Base-by-base conservation (phyloP, 495 filamentous ascomycete species). In the Xylaria cubensis region DNA sequence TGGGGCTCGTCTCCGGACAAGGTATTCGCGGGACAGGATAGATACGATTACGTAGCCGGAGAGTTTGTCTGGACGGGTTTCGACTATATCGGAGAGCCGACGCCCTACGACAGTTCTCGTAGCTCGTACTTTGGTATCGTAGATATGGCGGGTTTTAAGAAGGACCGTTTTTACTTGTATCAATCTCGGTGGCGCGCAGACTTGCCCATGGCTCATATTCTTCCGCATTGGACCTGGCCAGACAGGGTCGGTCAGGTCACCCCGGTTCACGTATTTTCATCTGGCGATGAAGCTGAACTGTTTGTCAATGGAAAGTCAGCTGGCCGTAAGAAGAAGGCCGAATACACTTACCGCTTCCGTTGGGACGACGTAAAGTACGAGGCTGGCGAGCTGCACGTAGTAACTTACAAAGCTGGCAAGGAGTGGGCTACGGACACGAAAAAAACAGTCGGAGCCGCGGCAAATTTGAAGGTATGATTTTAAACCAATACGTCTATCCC, bases 141-240 rank as follows among this genome's bases (percentile, higher is more conserved):
- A 55, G 83, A 86, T 62, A 75, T 86, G n/a, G 85, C 85, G 0
- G 85, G 85, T 10, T 86, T 87, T 65, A 80, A 79, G 71, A 87
- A 87, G 74, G 85, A 86, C 55, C 80, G 84, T 2, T 87, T 82
- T 67, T 86, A 78, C 50, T 69, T 86, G 5, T 87, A 87, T 71
- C 84, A 86, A 64, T 71, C 84, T 9, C 80, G 83, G 2, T 87
- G 84, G 85, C 77, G 79, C 3, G 77, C 85, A 5, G 78, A 81
- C 21, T 67, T 84, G 7, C 71, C 64, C 0, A 78, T 81, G 77
- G 85, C 81, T 13, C 84, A 86, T 53, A 83, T 86, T 34, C 79
- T 86, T 19, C 85, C 85, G 17, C 85, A 87, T 64, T 87, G 85
- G 85, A 86, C 77, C 4, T 87, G 84, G 84, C 83, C 84, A 2